These are phyloP conservation scores for Lathyrus sativus DNA, from an alignment of 306 rosid genomes.

Conservation along the genomic window DNA sequence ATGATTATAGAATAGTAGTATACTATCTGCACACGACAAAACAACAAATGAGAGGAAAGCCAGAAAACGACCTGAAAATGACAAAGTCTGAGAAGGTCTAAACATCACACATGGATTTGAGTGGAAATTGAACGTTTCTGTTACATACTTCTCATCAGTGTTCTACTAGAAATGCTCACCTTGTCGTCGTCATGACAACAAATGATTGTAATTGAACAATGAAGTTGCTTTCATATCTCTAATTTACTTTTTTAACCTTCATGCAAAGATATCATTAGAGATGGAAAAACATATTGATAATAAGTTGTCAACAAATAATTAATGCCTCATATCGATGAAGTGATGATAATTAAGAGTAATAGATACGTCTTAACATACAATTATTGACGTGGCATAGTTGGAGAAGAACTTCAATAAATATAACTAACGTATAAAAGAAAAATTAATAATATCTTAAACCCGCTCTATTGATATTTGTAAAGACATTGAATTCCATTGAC, in stretches of 20 bases:
- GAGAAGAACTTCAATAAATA: too few relatives aligned
- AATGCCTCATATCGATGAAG: constrained; percentile 21
- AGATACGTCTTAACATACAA: constrained; percentile 29
- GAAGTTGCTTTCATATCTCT: constrained; percentile 9
- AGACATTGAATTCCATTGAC: too few relatives aligned
- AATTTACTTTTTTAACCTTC: constrained; percentile 9
- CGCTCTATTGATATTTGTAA: too few relatives aligned
- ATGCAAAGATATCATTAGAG: neutral
- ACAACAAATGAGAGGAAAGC: constrained; percentile 2
- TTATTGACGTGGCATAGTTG: too few relatives aligned
- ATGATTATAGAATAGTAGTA: neutral
- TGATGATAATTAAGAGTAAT: neutral
- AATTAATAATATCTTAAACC: too few relatives aligned
- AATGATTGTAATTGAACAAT: constrained; percentile 2
- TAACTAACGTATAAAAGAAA: too few relatives aligned
- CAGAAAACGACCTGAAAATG: constrained; percentile 27
- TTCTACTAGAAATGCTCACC: constrained; percentile 21
- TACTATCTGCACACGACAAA: constrained; percentile 1
- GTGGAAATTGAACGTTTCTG: constrained; percentile 13
- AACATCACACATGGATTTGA: constrained; percentile 37
- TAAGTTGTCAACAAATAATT: constrained; percentile 15
- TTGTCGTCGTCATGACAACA: neutral
- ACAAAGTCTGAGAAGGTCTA: constrained; percentile 21
- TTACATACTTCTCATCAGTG: constrained; percentile 14
- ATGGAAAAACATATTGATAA: constrained; percentile 2